Conservation (phyloP, 441 rosid species). For the Aquilaria agallochum region DNA sequence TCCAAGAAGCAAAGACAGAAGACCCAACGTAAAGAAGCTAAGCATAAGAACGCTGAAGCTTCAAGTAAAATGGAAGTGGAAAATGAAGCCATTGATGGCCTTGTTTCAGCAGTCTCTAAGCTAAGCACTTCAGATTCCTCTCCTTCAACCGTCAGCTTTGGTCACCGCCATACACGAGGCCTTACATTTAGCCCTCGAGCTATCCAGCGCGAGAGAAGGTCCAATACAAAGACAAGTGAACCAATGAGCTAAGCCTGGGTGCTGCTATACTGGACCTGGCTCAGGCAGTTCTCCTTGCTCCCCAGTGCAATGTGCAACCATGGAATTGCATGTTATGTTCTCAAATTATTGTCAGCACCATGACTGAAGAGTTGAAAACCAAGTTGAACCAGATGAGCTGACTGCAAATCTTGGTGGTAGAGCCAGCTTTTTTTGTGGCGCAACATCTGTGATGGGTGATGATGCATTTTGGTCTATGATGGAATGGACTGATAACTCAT, state of each 20-base stretch:
- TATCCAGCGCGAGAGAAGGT: constrained; percentile 36
- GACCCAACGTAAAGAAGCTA: constrained; percentile 36
- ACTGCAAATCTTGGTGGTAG: too few relatives aligned
- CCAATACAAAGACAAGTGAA: constrained; percentile 24
- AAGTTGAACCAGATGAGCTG: too few relatives aligned
- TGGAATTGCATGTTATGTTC: too few relatives aligned
- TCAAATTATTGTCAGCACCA: too few relatives aligned
- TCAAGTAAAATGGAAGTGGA: constrained; percentile 73
- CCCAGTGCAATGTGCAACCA: too few relatives aligned
- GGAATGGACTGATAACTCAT: too few relatives aligned
- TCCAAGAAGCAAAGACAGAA: constrained; percentile 84
- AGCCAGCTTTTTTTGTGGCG: too few relatives aligned
- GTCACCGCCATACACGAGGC: constrained; percentile 72
- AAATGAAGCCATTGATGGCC: constrained; percentile 53
- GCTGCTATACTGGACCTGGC: too few relatives aligned
- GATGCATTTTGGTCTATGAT: too few relatives aligned
- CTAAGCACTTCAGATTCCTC: constrained; percentile 70
- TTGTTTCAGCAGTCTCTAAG: constrained; percentile 78
- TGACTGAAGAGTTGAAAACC: too few relatives aligned
- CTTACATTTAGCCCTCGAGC: constrained; percentile 74
- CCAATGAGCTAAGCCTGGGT: constrained; percentile 13
- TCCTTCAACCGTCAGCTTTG: constrained; percentile 81
- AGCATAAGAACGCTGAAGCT: constrained; percentile 24
- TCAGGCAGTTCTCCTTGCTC: too few relatives aligned
- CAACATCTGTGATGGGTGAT: too few relatives aligned